These are phyloP conservation scores for Daldinia sp. DNA, from an alignment of 2,329 filamentous ascomycete species.

Conservation along the genomic window DNA sequence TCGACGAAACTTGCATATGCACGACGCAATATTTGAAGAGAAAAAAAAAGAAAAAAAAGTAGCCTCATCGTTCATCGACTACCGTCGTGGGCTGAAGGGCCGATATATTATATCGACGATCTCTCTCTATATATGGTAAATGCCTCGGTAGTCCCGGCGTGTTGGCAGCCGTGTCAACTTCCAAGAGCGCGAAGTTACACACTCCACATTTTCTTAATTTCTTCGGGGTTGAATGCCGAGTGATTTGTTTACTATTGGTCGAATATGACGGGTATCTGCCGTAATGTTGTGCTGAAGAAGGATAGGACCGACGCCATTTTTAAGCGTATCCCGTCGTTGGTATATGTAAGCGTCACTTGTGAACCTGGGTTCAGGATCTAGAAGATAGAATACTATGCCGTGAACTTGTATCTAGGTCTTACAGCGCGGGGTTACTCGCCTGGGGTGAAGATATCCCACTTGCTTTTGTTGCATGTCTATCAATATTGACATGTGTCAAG, in stretches of 20 bases:
- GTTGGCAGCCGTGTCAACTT: neutral
- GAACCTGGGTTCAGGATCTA: neutral
- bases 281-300: neutral
- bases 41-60: neutral
- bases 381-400: no score
- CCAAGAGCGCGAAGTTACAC: neutral
- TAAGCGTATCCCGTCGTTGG: neutral
- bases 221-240: slow-evolving; percentile 1
- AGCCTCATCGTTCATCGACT: neutral
- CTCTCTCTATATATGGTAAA: slow-evolving; percentile 10
- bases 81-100: neutral
- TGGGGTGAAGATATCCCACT: neutral
- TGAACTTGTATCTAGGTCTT: no score
- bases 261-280: neutral
- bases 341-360: neutral
- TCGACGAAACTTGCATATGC: neutral
- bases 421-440: neutral
- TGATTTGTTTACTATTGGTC: neutral
- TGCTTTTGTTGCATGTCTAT: no score
- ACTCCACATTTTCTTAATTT: neutral
- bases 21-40: neutral
- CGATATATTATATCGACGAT: slow-evolving; percentile 1
- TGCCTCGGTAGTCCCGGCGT: slow-evolving; percentile 24
- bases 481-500: neutral
- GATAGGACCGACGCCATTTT: neutral